Evolutionary conservation across 176 grass and related monocot genomes (phyloP).

Genomic region (Areca catechu): DNA sequence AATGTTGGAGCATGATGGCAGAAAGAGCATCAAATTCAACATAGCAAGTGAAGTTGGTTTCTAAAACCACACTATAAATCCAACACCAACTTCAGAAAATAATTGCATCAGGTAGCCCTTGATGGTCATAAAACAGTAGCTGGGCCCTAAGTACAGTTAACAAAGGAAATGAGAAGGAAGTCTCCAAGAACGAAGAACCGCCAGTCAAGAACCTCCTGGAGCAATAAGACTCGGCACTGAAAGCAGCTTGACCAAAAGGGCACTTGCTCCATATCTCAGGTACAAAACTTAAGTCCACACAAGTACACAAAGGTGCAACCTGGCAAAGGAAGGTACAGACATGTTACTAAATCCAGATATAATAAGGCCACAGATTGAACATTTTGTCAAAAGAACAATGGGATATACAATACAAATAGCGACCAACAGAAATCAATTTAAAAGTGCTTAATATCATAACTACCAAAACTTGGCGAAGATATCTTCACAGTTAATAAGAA

Average conservation of each 20-base stretch:
- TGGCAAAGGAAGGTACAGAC: conserved; percentile 10
- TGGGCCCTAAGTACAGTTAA: conserved; percentile 79
- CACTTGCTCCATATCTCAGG: conserved; percentile 78
- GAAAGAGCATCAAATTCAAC: conserved; percentile 45
- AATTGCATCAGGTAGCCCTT: conserved; percentile 48
- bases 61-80: conserved; percentile 31
- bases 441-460: too few relatives aligned
- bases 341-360: neutral
- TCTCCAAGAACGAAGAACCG: conserved; percentile 83
- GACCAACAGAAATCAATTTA: too few relatives aligned
- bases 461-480: too few relatives aligned
- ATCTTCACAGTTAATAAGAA: too few relatives aligned
- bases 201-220: conserved; percentile 91
- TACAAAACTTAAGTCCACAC: conserved; percentile 33
- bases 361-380: too few relatives aligned
- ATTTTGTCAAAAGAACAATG: too few relatives aligned
- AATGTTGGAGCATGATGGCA: conserved; percentile 31
- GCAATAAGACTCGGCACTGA: conserved; percentile 51
- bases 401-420: too few relatives aligned
- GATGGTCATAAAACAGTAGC: conserved; percentile 12
- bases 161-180: conserved; percentile 68
- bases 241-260: conserved; percentile 54
- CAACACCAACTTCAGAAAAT: conserved; percentile 43
- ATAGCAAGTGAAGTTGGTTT: conserved; percentile 17
- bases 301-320: conserved; percentile 26